Conservation (phyloP, 1,139 yeast genomes). For the Maudiozyma humilis region DNA sequence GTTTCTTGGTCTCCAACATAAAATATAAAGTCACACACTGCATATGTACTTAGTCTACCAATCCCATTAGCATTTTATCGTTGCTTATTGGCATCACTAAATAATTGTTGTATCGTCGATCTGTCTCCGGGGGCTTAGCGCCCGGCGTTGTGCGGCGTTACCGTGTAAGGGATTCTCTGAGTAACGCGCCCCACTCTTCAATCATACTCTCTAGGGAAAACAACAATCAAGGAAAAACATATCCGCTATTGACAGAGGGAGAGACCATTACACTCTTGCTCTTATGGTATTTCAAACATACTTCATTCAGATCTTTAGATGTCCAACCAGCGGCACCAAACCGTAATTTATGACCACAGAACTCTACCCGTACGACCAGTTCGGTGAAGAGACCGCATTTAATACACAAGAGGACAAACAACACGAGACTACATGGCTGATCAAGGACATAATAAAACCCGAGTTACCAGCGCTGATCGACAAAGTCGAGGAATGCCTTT, state of each 20-base stretch:
- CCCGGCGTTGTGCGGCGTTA: not conserved
- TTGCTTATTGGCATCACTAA: too few species aligned
- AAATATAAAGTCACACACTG: too few species aligned
- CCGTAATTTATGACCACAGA: slow-evolving; percentile 22
- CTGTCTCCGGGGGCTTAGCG: too few species aligned
- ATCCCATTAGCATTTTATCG: too few species aligned
- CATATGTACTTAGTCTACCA: too few species aligned
- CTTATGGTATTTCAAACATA: too few species aligned
- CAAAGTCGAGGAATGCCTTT: slow-evolving; percentile 32
- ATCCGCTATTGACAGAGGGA: not conserved
- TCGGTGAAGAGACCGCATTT: slow-evolving; percentile 8
- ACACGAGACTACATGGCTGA: slow-evolving; percentile 31
- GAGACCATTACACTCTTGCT: too few species aligned
- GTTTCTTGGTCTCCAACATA: not conserved
- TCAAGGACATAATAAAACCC: slow-evolving; percentile 32
- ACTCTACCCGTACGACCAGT: slow-evolving; percentile 18
- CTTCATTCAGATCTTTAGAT: too few species aligned
- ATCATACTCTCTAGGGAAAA: too few species aligned
- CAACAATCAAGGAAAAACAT: too few species aligned
- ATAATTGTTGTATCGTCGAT: too few species aligned
- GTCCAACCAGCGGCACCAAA: not conserved
- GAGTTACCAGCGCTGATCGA: slow-evolving; percentile 34
- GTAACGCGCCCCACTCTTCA: not conserved
- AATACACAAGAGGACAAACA: slow-evolving; percentile 8
- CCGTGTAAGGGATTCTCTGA: not conserved